Conservation (phyloP, 73 alveolate species). For the Breviolum minutum region DNA sequence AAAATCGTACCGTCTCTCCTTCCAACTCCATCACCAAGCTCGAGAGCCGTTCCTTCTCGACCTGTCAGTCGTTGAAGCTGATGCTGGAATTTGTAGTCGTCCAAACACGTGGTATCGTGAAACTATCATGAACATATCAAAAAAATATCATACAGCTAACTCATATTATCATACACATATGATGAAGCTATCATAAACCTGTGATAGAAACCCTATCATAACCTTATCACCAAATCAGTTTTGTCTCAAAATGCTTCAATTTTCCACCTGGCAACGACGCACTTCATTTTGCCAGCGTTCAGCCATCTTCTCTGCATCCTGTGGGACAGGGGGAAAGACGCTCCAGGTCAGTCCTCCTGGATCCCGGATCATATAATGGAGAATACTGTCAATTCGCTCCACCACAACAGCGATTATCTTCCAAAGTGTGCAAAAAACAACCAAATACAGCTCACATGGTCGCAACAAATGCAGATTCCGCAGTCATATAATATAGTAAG, state of each 20-base stretch:
- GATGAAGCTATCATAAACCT: too few species aligned
- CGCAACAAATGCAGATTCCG: background rate
- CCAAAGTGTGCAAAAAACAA: background rate
- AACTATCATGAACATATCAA: too few species aligned
- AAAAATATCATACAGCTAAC: too few species aligned
- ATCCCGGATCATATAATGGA: background rate
- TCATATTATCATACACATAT: too few species aligned
- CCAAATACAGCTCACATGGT: background rate
- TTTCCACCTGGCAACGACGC: constrained; percentile 76
- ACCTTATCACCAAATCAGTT: too few species aligned
- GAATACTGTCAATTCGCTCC: too few species aligned
- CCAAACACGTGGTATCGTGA: too few species aligned
- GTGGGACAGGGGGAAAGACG: background rate
- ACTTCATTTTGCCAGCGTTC: constrained; percentile 87
- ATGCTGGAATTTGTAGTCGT: too few species aligned
- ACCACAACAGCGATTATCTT: too few species aligned
- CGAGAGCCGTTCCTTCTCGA: constrained; percentile 75
- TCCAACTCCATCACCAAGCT: constrained; percentile 72
- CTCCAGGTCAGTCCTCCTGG: background rate
- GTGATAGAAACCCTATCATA: too few species aligned
- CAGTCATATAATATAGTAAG: too few species aligned
- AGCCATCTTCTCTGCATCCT: constrained; percentile 93
- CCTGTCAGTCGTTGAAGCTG: too few species aligned
- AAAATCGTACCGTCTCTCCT: background rate
- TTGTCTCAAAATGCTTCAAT: background rate